A percentile compares a stretch with the other conserved stretches of the same genome.
Evolutionary conservation across 768 basidiomycete genomes (phyloP).

Genomic region (Boletus speciosus): DNA sequence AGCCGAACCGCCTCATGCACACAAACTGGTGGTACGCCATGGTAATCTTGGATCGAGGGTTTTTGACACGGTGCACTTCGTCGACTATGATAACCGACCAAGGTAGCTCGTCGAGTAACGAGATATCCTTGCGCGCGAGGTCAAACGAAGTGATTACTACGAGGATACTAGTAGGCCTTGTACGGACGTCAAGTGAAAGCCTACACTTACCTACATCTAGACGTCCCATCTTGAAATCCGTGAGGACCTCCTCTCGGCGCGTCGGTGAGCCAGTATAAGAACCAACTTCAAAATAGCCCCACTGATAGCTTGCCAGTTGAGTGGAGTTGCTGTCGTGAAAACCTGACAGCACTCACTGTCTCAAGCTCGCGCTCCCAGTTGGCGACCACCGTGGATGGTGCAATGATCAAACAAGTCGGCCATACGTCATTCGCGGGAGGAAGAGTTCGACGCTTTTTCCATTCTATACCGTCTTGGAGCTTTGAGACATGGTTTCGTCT

Average conservation of each 20-base stretch:
- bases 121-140: conserved; percentile 67
- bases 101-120: conserved; percentile 59
- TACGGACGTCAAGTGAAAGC: background rate
- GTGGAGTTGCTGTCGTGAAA: background rate
- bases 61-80: conserved; percentile 90
- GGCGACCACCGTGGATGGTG: conserved; percentile 75
- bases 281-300: conserved; percentile 92
- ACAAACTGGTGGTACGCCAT: conserved; percentile 67
- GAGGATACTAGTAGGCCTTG: background rate
- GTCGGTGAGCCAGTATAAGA: conserved; percentile 55
- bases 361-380: conserved; percentile 92
- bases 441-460: conserved; percentile 49
- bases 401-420: conserved; percentile 86
- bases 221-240: conserved; percentile 76
- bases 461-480: conserved; percentile 57
- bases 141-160: conserved; percentile 83
- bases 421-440: conserved; percentile 71
- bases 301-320: conserved; percentile 42
- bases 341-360: conserved; percentile 46
- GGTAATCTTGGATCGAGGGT: conserved; percentile 61
- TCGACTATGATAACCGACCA: conserved; percentile 80
- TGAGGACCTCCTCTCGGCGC: conserved; percentile 54
- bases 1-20: conserved; percentile 71
- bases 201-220: conserved; percentile 71
- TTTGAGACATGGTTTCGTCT: conserved; percentile 63